phyloP scores from a whole-genome alignment of 2,329 filamentous ascomycete species.

The Xylaria sp. region DNA sequence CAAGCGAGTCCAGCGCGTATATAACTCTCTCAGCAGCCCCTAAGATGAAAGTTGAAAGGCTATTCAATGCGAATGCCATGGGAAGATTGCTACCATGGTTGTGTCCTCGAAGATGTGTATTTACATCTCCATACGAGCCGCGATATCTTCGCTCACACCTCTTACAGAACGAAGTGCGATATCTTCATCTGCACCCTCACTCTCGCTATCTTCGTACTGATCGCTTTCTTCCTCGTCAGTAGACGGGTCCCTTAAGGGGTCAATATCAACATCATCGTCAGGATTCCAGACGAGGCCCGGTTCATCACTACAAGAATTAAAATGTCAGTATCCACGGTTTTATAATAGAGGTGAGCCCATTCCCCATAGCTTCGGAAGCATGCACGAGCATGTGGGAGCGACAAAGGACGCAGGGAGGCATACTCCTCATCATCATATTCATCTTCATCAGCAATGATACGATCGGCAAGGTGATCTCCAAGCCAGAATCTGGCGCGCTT shows the following conservation, averaged over 20 bases:
- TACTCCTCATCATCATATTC: conserved; percentile 59
- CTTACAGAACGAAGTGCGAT: conserved; percentile 59
- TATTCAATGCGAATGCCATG: not conserved
- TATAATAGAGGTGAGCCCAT: no score
- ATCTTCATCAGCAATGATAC: conserved; percentile 59
- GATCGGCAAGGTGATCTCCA: conserved; percentile 69
- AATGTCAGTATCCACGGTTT: not conserved
- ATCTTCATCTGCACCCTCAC: conserved; percentile 55
- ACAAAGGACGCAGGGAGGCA: not conserved
- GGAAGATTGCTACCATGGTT: not conserved
- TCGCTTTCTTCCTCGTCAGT: conserved; percentile 60
- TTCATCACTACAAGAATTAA: conserved; percentile 40
- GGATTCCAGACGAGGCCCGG: conserved; percentile 61
- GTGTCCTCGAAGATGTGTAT: not conserved
- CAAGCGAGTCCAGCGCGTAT: conserved; percentile 1
- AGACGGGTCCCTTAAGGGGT: conserved; percentile 63
- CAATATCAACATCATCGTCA: conserved; percentile 67
- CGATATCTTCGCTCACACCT: conserved; percentile 71
- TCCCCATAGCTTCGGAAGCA: not conserved
- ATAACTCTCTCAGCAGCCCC: not conserved
- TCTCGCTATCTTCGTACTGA: conserved; percentile 55
- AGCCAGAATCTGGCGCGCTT: conserved; percentile 93
- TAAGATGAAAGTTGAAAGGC: not conserved
- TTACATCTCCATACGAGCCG: conserved; percentile 71
- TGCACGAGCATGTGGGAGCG: not conserved